Evolutionary conservation across 192 early-diverging fungal genomes (phyloP).

Genomic region (Spizellomyces punctatus): DNA sequence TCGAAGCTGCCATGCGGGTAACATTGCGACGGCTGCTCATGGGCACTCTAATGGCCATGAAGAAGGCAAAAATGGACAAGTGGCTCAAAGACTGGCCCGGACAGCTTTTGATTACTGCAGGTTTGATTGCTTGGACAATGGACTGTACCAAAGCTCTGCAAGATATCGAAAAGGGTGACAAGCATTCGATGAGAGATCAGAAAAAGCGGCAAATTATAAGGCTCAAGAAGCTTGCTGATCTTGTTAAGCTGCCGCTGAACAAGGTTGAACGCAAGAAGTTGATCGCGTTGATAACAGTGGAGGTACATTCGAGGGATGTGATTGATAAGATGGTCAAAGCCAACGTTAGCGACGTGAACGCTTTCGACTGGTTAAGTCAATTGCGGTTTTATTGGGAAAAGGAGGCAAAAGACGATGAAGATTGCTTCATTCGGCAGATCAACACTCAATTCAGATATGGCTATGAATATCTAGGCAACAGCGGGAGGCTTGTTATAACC

Average conservation of each 20-base stretch:
- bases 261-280: constrained; percentile 66
- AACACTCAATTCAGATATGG: constrained; percentile 64
- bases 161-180: constrained; percentile 63
- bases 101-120: constrained; percentile 57
- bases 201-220: constrained; percentile 62
- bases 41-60: constrained; percentile 51
- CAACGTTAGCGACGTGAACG: constrained; percentile 51
- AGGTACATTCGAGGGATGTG: constrained; percentile 65
- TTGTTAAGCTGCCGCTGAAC: constrained; percentile 55
- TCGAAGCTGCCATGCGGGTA: constrained; percentile 54
- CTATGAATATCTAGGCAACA: constrained; percentile 64
- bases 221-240: constrained; percentile 59
- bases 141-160: constrained; percentile 61
- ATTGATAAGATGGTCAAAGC: constrained; percentile 58
- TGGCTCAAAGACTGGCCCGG: constrained; percentile 68
- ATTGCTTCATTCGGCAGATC: constrained; percentile 65
- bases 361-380: constrained; percentile 65
- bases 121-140: constrained; percentile 60
- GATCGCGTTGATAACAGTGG: constrained; percentile 62
- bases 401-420: constrained; percentile 62
- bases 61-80: constrained; percentile 64
- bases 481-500: constrained; percentile 61
- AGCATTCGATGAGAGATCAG: constrained; percentile 55
- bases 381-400: constrained; percentile 66
- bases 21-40: constrained; percentile 56